Evolutionary conservation across 495 filamentous ascomycete genomes (phyloP).

Genomic region (Aspergillus nidulans): DNA sequence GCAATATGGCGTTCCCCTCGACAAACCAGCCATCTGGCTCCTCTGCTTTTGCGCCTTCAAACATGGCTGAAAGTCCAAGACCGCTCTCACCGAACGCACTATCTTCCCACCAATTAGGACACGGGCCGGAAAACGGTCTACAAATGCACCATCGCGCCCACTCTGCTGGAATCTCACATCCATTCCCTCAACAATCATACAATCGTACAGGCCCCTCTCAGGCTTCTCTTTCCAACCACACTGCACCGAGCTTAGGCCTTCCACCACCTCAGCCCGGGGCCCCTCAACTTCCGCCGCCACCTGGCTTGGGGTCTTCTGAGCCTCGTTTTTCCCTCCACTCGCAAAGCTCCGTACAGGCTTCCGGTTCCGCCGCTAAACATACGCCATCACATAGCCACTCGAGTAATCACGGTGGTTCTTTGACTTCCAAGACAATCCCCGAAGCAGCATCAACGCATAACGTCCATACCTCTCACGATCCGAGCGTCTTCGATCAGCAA

Average conservation of each 20-base stretch:
- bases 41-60: constrained; percentile 64
- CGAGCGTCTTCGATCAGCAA: constrained; percentile 28
- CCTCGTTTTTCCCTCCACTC: constrained; percentile 40
- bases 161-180: constrained; percentile 65
- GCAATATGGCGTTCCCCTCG: constrained; percentile 43
- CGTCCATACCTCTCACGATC: constrained; percentile 22
- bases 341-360: constrained; percentile 17
- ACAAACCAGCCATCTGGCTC: constrained; percentile 38
- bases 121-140: constrained; percentile 44
- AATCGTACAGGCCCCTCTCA: constrained; percentile 41
- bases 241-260: constrained; percentile 28
- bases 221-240: constrained; percentile 24
- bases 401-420: constrained; percentile 35
- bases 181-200: constrained; percentile 64
- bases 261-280: constrained; percentile 37
- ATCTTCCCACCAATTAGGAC: constrained; percentile 55
- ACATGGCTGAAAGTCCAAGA: constrained; percentile 83
- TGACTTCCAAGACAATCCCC: constrained; percentile 22
- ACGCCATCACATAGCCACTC: constrained; percentile 37
- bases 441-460: constrained; percentile 25
- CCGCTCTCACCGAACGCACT: constrained; percentile 72
- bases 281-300: constrained; percentile 51
- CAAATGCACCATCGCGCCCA: constrained; percentile 50
- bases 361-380: constrained; percentile 24
- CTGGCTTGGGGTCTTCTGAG: constrained; percentile 46